Evolutionary conservation across 352 stramenopile genomes (phyloP).

Genomic region (Thraustochytrium sp.): DNA sequence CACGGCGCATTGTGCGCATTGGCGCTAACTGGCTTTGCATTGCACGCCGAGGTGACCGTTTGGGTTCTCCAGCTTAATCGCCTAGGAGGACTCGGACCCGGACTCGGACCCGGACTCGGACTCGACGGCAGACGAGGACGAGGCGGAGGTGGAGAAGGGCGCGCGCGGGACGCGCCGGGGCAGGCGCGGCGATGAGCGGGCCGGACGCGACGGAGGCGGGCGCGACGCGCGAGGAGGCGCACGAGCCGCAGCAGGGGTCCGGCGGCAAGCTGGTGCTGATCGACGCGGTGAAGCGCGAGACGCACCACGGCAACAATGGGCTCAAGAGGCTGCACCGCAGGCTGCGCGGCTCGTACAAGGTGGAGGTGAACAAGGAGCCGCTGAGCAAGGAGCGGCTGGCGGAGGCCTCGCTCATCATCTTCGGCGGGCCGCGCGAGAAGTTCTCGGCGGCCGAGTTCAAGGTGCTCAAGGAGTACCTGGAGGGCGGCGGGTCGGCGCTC

Average conservation of each 20-base stretch:
- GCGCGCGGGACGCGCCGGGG: too few relatives aligned
- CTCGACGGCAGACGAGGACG: too few relatives aligned
- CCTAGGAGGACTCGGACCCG: too few relatives aligned
- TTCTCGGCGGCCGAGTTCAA: constrained; percentile 68
- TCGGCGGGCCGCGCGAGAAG: constrained; percentile 75
- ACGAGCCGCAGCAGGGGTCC: neutral
- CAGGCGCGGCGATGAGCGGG: neutral
- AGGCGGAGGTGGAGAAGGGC: too few relatives aligned
- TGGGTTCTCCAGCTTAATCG: too few relatives aligned
- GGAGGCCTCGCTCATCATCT: constrained; percentile 74
- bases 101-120: too few relatives aligned
- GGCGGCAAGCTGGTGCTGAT: constrained; percentile 63
- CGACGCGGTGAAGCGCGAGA: constrained; percentile 86
- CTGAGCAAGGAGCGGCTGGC: constrained; percentile 75
- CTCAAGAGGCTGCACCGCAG: constrained; percentile 87
- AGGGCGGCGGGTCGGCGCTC: constrained; percentile 74
- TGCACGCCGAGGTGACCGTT: too few relatives aligned
- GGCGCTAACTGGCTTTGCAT: too few relatives aligned
- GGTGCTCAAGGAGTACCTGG: constrained; percentile 78
- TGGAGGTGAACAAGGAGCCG: constrained; percentile 89
- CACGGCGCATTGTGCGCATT: too few relatives aligned
- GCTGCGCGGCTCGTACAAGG: constrained; percentile 76
- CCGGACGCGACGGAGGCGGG: neutral
- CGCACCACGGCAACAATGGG: constrained; percentile 74
- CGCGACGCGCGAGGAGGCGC: neutral